Conservation (phyloP, 768 basidiomycete species). For the Crepidotus variabilis region DNA sequence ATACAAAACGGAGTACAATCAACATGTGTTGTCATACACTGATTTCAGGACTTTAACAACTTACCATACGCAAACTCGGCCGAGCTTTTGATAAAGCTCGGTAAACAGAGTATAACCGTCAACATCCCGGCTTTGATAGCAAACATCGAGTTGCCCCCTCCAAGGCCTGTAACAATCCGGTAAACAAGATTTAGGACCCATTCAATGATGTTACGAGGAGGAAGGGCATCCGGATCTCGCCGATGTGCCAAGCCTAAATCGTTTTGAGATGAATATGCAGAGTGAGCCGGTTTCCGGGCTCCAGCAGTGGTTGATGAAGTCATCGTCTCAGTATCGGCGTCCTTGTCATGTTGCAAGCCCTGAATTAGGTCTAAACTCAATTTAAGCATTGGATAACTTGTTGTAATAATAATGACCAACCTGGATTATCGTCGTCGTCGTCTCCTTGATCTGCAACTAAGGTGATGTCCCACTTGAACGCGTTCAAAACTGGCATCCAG, state of each 20-base stretch:
- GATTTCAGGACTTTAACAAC: background rate
- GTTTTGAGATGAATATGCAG: constrained; percentile 12
- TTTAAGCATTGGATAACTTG: background rate
- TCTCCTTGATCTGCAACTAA: constrained; percentile 39
- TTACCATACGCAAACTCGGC: constrained; percentile 38
- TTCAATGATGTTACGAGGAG: constrained; percentile 61
- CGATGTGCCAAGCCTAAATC: constrained; percentile 56
- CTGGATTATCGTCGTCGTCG: constrained; percentile 70
- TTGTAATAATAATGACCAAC: constrained; percentile 22
- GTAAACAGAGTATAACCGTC: constrained; percentile 55
- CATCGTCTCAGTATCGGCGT: background rate
- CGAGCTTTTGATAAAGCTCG: constrained; percentile 50
- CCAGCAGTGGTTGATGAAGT: no score
- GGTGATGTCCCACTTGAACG: constrained; percentile 43
- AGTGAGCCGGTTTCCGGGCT: no score
- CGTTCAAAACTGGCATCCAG: constrained; percentile 53
- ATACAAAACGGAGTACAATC: background rate
- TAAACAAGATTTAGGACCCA: constrained; percentile 44
- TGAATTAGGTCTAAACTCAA: constrained; percentile 43
- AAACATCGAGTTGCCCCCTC: constrained; percentile 60
- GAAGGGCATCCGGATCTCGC: constrained; percentile 73
- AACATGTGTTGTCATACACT: background rate
- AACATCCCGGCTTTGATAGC: constrained; percentile 70
- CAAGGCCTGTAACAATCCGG: constrained; percentile 32
- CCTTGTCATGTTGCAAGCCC: constrained; percentile 39